Evolutionary conservation across 2,329 filamentous ascomycete species (phyloP).

Genomic region (Nigrospora oryzae): DNA sequence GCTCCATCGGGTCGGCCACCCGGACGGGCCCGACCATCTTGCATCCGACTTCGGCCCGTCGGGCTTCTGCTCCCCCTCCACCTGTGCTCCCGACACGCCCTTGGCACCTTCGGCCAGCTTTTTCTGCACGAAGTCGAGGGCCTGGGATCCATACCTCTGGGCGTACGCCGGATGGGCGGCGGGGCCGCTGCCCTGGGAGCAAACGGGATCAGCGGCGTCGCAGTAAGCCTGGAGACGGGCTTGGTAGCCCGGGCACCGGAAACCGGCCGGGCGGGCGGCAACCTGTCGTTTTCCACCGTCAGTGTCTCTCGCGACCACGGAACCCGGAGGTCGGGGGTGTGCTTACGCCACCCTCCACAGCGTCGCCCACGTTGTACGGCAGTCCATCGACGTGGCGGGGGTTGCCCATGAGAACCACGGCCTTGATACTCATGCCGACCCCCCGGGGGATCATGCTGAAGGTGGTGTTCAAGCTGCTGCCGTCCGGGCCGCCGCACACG

Average conservation of each 20-base stretch:
- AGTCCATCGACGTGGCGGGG: slow-evolving; percentile 43
- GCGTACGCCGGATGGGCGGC: slow-evolving; percentile 51
- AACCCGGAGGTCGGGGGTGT: background rate
- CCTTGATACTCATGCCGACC: slow-evolving; percentile 42
- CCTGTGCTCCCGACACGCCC: no score
- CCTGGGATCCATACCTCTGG: slow-evolving; percentile 43
- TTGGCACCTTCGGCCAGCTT: slow-evolving; percentile 25
- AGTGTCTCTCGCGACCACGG: background rate
- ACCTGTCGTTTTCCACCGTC: slow-evolving; percentile 32
- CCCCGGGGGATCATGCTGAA: slow-evolving; percentile 30
- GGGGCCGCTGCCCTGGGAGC: slow-evolving; percentile 46
- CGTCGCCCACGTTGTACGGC: slow-evolving; percentile 50
- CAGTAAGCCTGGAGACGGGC: slow-evolving; percentile 50
- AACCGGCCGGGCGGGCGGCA: slow-evolving; percentile 45
- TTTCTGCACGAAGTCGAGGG: slow-evolving; percentile 47
- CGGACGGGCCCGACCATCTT: no score
- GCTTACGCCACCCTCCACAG: slow-evolving; percentile 44
- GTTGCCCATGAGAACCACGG: slow-evolving; percentile 52
- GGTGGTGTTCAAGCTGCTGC: slow-evolving; percentile 36
- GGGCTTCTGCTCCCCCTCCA: no score
- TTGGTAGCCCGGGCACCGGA: slow-evolving; percentile 38
- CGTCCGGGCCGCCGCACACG: slow-evolving; percentile 48
- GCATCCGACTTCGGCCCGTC: no score
- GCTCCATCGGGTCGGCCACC: no score
- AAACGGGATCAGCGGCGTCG: slow-evolving; percentile 52